phyloP scores from a whole-genome alignment of 371 early-diverging fungal species.

The Phascolomyces articulosus region DNA sequence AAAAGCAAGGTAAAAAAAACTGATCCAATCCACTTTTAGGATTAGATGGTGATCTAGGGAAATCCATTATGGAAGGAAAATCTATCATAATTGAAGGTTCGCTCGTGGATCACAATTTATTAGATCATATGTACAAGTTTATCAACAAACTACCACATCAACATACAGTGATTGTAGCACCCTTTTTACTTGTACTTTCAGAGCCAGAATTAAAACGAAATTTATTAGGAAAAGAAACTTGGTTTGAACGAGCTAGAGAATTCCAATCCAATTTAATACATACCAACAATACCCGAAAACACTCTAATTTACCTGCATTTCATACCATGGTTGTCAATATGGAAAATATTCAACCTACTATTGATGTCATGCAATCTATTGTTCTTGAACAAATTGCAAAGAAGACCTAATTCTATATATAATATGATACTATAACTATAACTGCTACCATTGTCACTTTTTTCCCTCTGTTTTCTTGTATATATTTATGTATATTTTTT shows the following conservation, averaged over 20 bases:
- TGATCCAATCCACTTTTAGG: too few species aligned
- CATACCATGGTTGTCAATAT: conserved; percentile 23
- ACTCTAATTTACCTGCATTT: conserved; percentile 8
- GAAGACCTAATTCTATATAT: neutral
- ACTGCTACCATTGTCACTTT: too few species aligned
- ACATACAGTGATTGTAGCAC: conserved; percentile 23
- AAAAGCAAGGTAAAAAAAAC: too few species aligned
- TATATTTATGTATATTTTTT: neutral
- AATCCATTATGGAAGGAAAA: conserved; percentile 40
- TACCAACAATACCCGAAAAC: conserved; percentile 4
- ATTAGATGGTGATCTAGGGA: conserved; percentile 32
- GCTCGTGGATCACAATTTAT: conserved; percentile 29
- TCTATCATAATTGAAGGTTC: conserved; percentile 47
- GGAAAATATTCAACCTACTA: conserved; percentile 21
- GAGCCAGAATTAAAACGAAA: conserved; percentile 14
- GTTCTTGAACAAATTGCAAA: conserved; percentile 27
- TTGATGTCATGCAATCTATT: conserved; percentile 26
- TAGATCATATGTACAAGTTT: conserved; percentile 22
- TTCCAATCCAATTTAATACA: conserved; percentile 19
- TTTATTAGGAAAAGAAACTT: conserved; percentile 5
- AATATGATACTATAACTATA: too few species aligned
- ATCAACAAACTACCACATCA: conserved; percentile 9
- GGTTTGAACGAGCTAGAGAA: conserved; percentile 16
- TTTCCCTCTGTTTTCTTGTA: too few species aligned
- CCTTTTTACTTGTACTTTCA: conserved; percentile 23